These are phyloP conservation scores for Dryas integrifolia DNA, from an alignment of 331 rosid genomes.

Conservation along the genomic window DNA sequence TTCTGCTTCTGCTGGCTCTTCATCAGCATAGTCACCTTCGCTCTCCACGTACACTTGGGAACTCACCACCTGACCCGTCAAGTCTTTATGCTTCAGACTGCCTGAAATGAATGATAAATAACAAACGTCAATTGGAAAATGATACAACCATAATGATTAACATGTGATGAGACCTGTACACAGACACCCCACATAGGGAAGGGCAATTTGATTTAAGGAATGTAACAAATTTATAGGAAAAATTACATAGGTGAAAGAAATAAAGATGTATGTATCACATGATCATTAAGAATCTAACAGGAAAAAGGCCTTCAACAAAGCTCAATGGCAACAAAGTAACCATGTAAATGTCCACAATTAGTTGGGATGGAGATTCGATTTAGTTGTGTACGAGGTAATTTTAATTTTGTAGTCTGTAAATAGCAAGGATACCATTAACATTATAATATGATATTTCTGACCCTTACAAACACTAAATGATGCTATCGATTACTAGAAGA, in stretches of 20 bases:
- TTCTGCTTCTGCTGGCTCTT: slow-evolving; percentile 16
- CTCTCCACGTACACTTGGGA: slow-evolving; percentile 37
- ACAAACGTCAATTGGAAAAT: not conserved
- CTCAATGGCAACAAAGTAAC: not conserved
- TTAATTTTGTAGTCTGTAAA: too few relatives aligned
- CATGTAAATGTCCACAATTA: not conserved
- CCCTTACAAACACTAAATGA: not conserved
- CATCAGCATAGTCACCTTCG: slow-evolving; percentile 9
- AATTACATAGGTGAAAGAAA: not conserved
- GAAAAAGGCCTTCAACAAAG: not conserved
- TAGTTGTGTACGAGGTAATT: not conserved
- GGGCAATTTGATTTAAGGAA: not conserved
- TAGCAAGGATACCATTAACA: not conserved
- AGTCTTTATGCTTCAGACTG: slow-evolving; percentile 42
- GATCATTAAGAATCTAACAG: not conserved
- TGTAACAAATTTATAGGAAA: not conserved
- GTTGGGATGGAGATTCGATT: not conserved
- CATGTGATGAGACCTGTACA: not conserved
- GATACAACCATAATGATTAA: not conserved
- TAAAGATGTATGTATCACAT: not conserved
- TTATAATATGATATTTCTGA: too few relatives aligned
- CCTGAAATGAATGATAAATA: slow-evolving; percentile 23
- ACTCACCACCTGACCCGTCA: slow-evolving; percentile 41
- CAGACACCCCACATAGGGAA: not conserved
- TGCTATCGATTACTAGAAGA: not conserved